Evolutionary conservation across 129 eudicot genomes (phyloP).

Genomic region (Saposhnikovia divaricata): DNA sequence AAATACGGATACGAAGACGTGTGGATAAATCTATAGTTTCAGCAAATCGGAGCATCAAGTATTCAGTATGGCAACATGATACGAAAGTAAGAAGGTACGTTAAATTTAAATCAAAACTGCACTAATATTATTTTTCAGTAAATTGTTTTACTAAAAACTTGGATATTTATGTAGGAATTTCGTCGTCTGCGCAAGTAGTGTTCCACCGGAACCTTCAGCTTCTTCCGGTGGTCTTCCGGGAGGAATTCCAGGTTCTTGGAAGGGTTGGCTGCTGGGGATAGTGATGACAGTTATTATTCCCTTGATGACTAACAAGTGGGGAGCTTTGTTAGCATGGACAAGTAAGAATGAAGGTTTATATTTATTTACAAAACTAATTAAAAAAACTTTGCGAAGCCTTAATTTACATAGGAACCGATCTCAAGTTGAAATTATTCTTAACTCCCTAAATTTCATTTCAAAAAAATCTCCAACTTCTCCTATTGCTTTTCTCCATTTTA

Average conservation of each 20-base stretch:
- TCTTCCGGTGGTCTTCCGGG: constrained; percentile 27
- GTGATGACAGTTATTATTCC: constrained; percentile 43
- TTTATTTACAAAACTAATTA: neutral
- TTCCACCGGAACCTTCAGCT: constrained; percentile 26
- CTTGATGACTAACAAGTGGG: constrained; percentile 57
- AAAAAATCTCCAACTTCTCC: no score
- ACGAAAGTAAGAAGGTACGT: constrained; percentile 4
- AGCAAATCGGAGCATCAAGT: neutral
- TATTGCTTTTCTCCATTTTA: no score
- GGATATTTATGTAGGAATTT: constrained; percentile 2
- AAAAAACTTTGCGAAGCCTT: no score
- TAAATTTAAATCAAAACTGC: no score
- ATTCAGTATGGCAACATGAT: neutral
- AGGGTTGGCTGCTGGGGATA: constrained; percentile 45
- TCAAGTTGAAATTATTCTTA: neutral
- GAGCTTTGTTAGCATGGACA: constrained; percentile 25
- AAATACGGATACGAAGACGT: neutral
- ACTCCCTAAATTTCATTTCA: neutral
- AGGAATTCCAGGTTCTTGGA: constrained; percentile 36
- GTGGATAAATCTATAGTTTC: neutral
- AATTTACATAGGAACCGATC: neutral
- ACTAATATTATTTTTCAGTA: neutral
- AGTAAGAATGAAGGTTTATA: constrained; percentile 1
- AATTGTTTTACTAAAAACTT: no score
- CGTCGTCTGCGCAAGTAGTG: constrained; percentile 11